Evolutionary conservation across 208 protist species (phyloP), one percentile per base, ranked within the genome.

Genomic region (Wallacemonas rigidus): DNA sequence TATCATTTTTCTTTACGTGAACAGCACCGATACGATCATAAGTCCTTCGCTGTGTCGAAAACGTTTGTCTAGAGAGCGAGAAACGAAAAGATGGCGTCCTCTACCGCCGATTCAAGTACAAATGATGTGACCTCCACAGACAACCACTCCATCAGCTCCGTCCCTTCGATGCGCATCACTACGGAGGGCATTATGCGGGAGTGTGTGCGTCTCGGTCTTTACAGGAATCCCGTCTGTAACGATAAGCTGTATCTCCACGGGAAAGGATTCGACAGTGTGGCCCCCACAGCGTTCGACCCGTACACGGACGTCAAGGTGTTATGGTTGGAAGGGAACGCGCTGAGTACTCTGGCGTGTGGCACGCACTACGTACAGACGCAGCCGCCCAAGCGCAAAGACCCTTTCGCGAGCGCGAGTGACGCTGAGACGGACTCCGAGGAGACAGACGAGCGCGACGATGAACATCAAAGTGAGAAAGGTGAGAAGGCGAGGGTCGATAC

Each of bases 231-330:
- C 2, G 67, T 90, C 45, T 95, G 97, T 72, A 99, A 99, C 78
- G 96, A 98, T 17, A 97, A 87, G 58, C 81, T 98, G 6, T 99
- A 98, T 67, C 75, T 99, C 15, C 97, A 99, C 75, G 88, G 91
- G 72, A 95, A 97, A 68, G 90, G 93, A 11, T 98, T 94, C 67
- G 79, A 86, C 53, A 80, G 69, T 62, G 94, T 98, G 54, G 86
- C 94, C 14, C 75, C 83, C n/a, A 76, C 68, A 50, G 92, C 92
- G 12, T 94, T 96, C 74, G 85, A 88, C 26, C 82, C 75, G 1
- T 96, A 96, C 83, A 92, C 87, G 1, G 91, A 95, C 62, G 82
- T 98, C 11, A 96, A 93, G 75, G 86, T 95, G 11, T 80, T 99
- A 35, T 99, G 96, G 95, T 75, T 99, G 26, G 93, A 99, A 74